Percentiles rank a stretch among this genome's conserved stretches.
Conservation (phyloP, 257 asterid genomes). For the Solanum chilense region DNA sequence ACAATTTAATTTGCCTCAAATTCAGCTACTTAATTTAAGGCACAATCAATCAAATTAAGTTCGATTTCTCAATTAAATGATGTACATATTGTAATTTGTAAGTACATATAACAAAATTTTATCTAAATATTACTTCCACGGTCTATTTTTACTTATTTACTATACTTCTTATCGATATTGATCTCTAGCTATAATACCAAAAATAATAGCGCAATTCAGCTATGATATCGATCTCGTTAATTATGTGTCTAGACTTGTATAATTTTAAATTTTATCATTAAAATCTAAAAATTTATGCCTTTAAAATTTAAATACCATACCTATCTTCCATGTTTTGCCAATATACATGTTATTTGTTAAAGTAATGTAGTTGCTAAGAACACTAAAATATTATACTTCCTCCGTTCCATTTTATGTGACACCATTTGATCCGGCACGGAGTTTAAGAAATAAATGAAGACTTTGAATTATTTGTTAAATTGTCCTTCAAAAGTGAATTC, state of each 20-base stretch:
- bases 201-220: no score
- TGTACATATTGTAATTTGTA: neutral
- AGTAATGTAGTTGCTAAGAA: neutral
- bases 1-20: neutral
- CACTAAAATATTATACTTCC: neutral
- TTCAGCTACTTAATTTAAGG: neutral
- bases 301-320: neutral
- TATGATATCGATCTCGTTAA: neutral
- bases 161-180: neutral
- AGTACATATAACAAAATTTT: no score
- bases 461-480: no score
- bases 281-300: no score
- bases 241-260: neutral
- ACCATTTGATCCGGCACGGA: no score
- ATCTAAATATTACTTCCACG: accelerated
- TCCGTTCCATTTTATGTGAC: no score
- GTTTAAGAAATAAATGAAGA: no score
- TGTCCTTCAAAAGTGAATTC: no score
- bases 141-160: no score
- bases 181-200: neutral
- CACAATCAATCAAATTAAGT: neutral
- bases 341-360: neutral
- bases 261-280: no score
- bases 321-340: neutral
- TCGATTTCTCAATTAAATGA: neutral